A percentile compares a stretch with the other conserved stretches of the same genome.
phyloP scores from a whole-genome alignment of 257 asterid species.

The Salvia splendens region DNA sequence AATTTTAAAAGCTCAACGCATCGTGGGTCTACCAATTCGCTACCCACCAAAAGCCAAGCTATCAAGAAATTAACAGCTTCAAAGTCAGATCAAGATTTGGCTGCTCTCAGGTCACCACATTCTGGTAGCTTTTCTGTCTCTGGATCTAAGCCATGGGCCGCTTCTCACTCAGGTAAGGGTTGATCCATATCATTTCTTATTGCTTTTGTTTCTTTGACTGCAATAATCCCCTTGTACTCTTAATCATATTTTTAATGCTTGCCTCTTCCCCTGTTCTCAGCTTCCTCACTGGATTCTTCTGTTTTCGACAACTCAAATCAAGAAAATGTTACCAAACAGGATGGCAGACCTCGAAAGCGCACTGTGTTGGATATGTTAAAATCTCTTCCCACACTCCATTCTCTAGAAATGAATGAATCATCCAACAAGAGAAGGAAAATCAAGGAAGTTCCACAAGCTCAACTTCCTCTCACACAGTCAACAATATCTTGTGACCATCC shows the following conservation, averaged over 20 bases:
- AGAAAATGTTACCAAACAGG: conserved; percentile 47
- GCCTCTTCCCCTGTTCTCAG: conserved; percentile 45
- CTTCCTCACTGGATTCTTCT: conserved; percentile 55
- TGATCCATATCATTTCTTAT: conserved; percentile 28
- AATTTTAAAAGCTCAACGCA: conserved; percentile 57
- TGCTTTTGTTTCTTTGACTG: conserved; percentile 26
- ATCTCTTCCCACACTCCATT: conserved; percentile 72
- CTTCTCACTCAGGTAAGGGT: conserved; percentile 73
- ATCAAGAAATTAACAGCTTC: conserved; percentile 61
- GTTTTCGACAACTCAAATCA: conserved; percentile 43
- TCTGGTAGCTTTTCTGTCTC: conserved; percentile 51
- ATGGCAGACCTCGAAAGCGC: conserved; percentile 63
- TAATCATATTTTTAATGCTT: conserved; percentile 25
- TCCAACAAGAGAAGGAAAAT: conserved; percentile 70
- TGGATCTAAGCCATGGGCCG: conserved; percentile 54
- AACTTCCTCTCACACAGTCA: conserved; percentile 42
- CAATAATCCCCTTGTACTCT: conserved; percentile 14
- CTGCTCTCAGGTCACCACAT: conserved; percentile 64
- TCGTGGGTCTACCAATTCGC: conserved; percentile 63
- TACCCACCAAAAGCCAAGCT: conserved; percentile 49
- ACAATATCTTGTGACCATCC: conserved; percentile 50
- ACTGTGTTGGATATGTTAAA: conserved; percentile 67
- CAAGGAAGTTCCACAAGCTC: conserved; percentile 42
- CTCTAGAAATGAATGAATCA: conserved; percentile 45
- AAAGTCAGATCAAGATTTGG: conserved; percentile 88